phyloP scores from a whole-genome alignment of 345 rosid species.

The Arabidopsis suecica region DNA sequence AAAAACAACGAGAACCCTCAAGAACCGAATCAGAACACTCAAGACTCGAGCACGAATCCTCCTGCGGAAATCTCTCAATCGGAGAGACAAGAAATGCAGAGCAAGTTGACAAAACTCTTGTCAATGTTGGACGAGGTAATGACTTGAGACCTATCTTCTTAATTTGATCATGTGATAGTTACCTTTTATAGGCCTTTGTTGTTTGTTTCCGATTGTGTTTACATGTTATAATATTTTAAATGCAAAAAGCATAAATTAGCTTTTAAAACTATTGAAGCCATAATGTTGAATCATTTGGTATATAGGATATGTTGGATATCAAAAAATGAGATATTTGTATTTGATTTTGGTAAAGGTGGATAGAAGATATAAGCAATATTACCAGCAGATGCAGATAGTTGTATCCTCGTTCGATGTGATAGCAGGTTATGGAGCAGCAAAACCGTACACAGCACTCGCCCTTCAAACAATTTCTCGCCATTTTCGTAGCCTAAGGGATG shows the following conservation, averaged over 20 bases:
- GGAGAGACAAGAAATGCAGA: constrained; percentile 87
- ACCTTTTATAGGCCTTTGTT: neutral
- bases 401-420: constrained; percentile 91
- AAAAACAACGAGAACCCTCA: constrained; percentile 52
- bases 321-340: neutral
- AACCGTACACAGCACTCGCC: constrained; percentile 93
- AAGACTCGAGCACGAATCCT: constrained; percentile 48
- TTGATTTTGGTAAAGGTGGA: constrained; percentile 66
- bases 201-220: neutral
- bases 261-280: neutral
- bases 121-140: constrained; percentile 97
- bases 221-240: neutral
- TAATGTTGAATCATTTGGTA: constrained; percentile 10
- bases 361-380: constrained; percentile 90
- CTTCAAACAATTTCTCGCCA: constrained; percentile 97
- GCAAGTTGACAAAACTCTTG: constrained; percentile 88
- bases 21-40: constrained; percentile 56
- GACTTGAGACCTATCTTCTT: constrained; percentile 7
- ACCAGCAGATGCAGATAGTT: constrained; percentile 97
- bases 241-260: neutral
- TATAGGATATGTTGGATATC: neutral
- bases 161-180: neutral
- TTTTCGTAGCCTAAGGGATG: constrained; percentile 91
- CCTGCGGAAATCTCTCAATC: constrained; percentile 72
- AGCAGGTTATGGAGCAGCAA: constrained; percentile 92